Evolutionary conservation across 129 eudicot species (phyloP), one percentile per base, ranked within the genome.

Genomic region (Lactuca saligna): DNA sequence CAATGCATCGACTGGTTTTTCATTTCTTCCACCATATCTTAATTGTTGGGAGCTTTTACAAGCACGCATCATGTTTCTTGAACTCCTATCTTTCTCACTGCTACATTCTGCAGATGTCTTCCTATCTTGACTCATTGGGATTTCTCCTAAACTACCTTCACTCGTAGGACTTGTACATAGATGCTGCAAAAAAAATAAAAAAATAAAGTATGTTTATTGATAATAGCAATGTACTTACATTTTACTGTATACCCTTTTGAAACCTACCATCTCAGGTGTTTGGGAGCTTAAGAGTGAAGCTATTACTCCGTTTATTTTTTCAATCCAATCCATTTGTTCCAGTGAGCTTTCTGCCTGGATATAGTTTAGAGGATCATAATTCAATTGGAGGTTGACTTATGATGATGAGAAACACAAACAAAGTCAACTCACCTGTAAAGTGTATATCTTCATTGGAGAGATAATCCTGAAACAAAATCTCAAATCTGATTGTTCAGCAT

Each of bases 401-500:
- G 39, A 66, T 71, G 61, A 60, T 57, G 34, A 68, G 29, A 17
- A 58, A 20, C 17, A 37, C 11, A 46, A 10, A 31, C 8, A 14
- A 37, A 35, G 31, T 17, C 29, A 46, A 14, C 72, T 72, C 54
- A 88, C 98, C 87, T 92, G 98, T 81, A 92, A 86, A 73, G 98
- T 92, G 82, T 86, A 92, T 48, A 76, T 89, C 78, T 92, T 92
- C 62, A 80, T 49, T 16, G 98, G 98, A 66, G 98, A 92, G 69
- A 92, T 88, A 54, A 92, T 92, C 77, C 96, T 82, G 82, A 92
- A 92, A 87, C 98, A 92, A 63, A 92, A 92, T 77, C 98, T 92
- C 55, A 92, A 75, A 73, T 92, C 96, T 15, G 91, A 76, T 78
- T 86, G 95, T 15, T 92, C 98, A 11, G 96, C 86, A 68, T 92